Evolutionary conservation across 345 rosid species (phyloP), one percentile per base, ranked within the genome.

Genomic region (Erysimum cheiranthoides): DNA sequence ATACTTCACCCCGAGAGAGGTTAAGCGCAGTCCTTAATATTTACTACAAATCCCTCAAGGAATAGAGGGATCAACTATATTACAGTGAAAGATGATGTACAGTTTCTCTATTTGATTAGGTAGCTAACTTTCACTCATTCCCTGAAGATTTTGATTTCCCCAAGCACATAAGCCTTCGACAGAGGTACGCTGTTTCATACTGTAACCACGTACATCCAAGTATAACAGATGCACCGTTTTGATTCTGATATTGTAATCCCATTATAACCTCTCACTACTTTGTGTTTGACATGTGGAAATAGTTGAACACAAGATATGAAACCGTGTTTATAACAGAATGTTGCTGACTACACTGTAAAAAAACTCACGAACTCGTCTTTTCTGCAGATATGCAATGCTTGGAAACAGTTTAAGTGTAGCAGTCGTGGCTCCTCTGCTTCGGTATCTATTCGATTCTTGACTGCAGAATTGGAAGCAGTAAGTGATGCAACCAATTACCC

Each of bases 1-100:
- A 86, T 94, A 89, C 75, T 92, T 94, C 82, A 90, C 97, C 47
- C 98, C 96, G 0, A 88, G 91, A 71, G 97, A 94, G 96, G 95
- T 90, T 57, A 27, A 47, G 42, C 66, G 17, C 27, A 67, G 10
- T 50, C 56, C 32, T 49, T 43, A 64, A 45, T 13, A 46, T 32
- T 56, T 12, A 35, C 30, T 64, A 58, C 63, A 10, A 36, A 35
- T 68, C 10, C 57, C 40, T 71, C 71, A 4, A 28, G 46, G 6
- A 46, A 28, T 38, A 3, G 43, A 54, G 8, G 57, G 58, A 2
- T 70, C 38, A 9, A 34, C 35, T 76, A 43, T 65, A 14, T 52
- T 21, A 40, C 34, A 27, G 30, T 45, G 39, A 11, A 72, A 16
- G 47, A 8, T 49, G 36, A 62, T 35, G 12, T 13, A 51, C 11